These are phyloP conservation scores for Sporothrix pseudoabietina DNA, from an alignment of 2,329 filamentous ascomycete species.

Conservation along the genomic window DNA sequence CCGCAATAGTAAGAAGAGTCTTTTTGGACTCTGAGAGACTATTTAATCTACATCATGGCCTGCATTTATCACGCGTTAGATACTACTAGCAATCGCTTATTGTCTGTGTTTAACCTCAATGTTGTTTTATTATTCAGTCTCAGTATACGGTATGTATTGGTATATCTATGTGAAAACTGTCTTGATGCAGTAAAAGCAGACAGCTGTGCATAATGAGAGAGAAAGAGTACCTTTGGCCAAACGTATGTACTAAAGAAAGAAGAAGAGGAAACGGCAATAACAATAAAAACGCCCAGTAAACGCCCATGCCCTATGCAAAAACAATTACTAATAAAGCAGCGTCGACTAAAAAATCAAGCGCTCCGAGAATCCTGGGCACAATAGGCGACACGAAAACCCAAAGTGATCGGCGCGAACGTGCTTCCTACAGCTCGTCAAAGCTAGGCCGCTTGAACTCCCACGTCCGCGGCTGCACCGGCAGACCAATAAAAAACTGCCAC, in stretches of 20 bases:
- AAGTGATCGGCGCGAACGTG: not conserved
- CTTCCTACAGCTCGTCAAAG: slow-evolving; percentile 51
- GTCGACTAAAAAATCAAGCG: not conserved
- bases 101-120: not conserved
- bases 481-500: slow-evolving; percentile 56
- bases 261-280: not conserved
- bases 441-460: slow-evolving; percentile 52
- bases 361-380: no score
- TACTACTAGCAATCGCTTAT: not conserved
- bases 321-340: not conserved
- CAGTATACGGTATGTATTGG: not conserved
- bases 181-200: not conserved
- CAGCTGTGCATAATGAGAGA: not conserved
- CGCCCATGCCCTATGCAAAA: slow-evolving; percentile 18
- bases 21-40: not conserved
- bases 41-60: not conserved
- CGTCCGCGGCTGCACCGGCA: slow-evolving; percentile 53
- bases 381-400: not conserved
- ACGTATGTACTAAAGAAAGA: not conserved
- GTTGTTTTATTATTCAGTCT: not conserved
- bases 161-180: not conserved
- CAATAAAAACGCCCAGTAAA: not conserved
- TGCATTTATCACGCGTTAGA: not conserved
- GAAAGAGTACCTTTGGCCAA: not conserved
- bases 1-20: not conserved